Evolutionary conservation across 2,329 filamentous ascomycete species (phyloP).

Genomic region (Fusarium luffae): DNA sequence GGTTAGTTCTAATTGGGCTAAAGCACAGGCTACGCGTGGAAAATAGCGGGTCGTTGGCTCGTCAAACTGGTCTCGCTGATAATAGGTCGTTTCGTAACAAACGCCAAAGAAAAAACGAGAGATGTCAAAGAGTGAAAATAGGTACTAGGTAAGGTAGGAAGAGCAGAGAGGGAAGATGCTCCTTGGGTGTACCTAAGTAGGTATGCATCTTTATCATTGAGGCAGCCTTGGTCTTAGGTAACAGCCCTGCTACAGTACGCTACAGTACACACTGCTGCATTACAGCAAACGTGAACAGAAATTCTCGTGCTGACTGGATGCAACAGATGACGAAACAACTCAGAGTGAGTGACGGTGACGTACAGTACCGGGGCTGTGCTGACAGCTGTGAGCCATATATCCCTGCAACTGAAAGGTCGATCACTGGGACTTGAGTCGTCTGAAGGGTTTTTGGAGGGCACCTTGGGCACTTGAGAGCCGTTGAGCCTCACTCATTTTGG

Average conservation of each 20-base stretch:
- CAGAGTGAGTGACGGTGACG: conserved; percentile 45
- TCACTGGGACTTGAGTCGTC: conserved; percentile 19
- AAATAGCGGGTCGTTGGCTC: conserved; percentile 30
- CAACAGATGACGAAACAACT: conserved; percentile 36
- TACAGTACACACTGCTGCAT: not conserved
- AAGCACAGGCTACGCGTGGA: conserved; percentile 26
- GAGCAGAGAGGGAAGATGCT: not conserved
- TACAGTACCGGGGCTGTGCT: conserved; percentile 46
- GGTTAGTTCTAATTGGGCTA: conserved; percentile 36
- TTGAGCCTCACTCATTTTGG: conserved; percentile 31
- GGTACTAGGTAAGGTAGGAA: not conserved
- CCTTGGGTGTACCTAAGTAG: not conserved
- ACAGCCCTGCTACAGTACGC: conserved; percentile 18
- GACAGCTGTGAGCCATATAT: conserved; percentile 25
- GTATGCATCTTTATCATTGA: not conserved
- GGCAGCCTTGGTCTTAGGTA: conserved; percentile 12
- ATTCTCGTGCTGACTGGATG: conserved; percentile 31
- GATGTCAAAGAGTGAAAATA: conserved; percentile 19
- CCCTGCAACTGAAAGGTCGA: conserved; percentile 32
- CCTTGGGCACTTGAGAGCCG: conserved; percentile 1
- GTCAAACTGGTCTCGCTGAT: conserved; percentile 9
- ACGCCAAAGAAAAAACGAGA: conserved; percentile 22
- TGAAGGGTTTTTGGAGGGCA: conserved; percentile 12
- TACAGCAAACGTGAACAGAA: conserved; percentile 1
- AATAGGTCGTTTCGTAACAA: conserved; percentile 7